Base-by-base conservation (phyloP, 148 eudicot species). In the Vaccinium darrowii region DNA sequence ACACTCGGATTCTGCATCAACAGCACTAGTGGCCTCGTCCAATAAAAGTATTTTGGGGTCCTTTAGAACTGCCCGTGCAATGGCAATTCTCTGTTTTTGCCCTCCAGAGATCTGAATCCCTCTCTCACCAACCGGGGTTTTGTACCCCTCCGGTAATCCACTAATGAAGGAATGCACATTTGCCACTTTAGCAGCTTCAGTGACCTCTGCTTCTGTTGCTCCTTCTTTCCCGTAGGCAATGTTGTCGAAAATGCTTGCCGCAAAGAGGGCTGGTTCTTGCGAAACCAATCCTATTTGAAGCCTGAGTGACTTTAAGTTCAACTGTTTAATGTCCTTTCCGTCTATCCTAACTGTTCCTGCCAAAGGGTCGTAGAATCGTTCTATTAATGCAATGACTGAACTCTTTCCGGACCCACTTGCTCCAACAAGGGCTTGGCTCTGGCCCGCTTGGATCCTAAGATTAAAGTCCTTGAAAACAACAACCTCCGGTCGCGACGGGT, bases 361-460 rank as follows among this genome's bases (percentile, higher is more conserved):
- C 3, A 76, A 58, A 3, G 98, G 99, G 81, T 97, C 99, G 27
- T 97, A 97, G 87, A 95, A 97, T 74, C 99, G 85, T 86, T 97
- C 98, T 1, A 97, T 93, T 82, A 97, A 83, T 1, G 98, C 95
- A 27, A 97, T 93, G 18, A 95, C 98, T 0, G 99, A 95, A 80
- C 99, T 97, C 89, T 97, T 97, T 5, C 99, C 99, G 0, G 98
- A 97, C 77, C 99, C 99, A 74, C 99, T 96, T 6, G 96, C 95
- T 36, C 99, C 99, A 0, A 95, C 98, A 1, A 97, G 95, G 58
- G 99, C 99, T 75, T 97, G 99, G 88, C 99, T 97, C 78, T 93
- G 98, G 9, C 99, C 99, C 0, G 98, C 98, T 8, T 98, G 90
- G 60, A 97, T 97, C 69, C 98, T 87, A 9, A 97, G 95, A 88